A percentile compares a stretch with the other conserved stretches of the same genome.
Evolutionary conservation across 495 filamentous ascomycete genomes (phyloP).

Genomic region (Cudoniella acicularis): DNA sequence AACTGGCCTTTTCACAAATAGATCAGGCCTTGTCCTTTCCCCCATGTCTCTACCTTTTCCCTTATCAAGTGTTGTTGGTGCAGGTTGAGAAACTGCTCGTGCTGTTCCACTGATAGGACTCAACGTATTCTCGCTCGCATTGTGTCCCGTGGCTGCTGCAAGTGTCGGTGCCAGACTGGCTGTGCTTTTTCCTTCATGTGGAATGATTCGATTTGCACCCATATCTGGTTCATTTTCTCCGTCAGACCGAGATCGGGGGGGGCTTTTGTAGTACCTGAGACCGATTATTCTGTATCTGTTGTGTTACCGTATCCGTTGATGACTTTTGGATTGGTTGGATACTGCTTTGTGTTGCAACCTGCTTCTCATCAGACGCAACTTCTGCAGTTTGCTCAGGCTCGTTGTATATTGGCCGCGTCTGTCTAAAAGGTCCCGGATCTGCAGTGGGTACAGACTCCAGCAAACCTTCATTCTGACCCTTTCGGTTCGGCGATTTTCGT

Average conservation of each 20-base stretch:
- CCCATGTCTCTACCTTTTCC: conserved; percentile 19
- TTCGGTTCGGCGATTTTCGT: background rate
- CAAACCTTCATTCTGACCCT: background rate
- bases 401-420: background rate
- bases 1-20: conserved; percentile 22
- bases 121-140: conserved; percentile 2
- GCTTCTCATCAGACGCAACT: background rate
- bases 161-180: conserved; percentile 23
- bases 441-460: background rate
- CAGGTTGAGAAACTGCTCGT: background rate
- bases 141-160: conserved; percentile 20
- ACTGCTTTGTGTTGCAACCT: background rate
- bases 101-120: background rate
- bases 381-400: background rate
- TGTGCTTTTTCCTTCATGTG: conserved; percentile 11
- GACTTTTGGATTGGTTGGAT: background rate
- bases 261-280: background rate
- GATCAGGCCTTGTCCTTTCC: background rate
- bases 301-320: background rate
- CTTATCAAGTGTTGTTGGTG: conserved; percentile 13
- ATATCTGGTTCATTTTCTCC: background rate
- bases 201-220: background rate
- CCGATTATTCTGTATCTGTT: background rate
- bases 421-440: background rate
- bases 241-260: conserved; percentile 1